Base-by-base conservation (phyloP, 2,329 filamentous ascomycete genomes). In the Fusarium agapanthi region DNA sequence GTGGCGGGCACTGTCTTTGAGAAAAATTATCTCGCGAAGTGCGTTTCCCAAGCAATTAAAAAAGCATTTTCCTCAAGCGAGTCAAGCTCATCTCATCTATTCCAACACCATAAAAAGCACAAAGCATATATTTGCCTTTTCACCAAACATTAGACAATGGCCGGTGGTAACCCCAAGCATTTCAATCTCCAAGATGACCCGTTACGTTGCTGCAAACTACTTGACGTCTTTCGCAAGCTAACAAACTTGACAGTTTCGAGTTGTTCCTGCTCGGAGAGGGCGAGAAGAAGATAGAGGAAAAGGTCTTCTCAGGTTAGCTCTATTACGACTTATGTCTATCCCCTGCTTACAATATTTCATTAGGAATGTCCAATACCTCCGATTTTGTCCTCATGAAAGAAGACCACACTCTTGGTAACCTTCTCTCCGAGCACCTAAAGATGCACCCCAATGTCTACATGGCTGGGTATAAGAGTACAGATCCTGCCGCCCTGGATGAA, bases 381-480 rank as follows among this genome's bases (percentile, higher is more conserved):
- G 93, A 98, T 83, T 99, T 99, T 85, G 91, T 94, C 66, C 91
- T 99, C 84, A 94, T 94, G 84, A 98, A 98, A 83, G 96, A 99
- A 82, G 96, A 99, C 78, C 95, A 98, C 84, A 98, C 95, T 3
- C 89, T 99, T 32, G 96, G 92, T 77, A 98, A 99, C 82, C 88
- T 99, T 62, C 88, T 99, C 63, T 89, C 92, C 53, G 91, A 94
- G 78, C 93, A 95, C 78, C 92, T 99, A 64, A 91, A 96, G 84
- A 91, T 93, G 81, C 92, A 94, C 78, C 89, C 90, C 24, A 92
- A 97, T 80, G 93, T 99, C 76, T 86, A 92, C 77, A 97, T 98
- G 87, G 91, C 95, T 67, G 96, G 93, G 18, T 99, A 99, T 87
- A 97, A 97, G 83, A 90, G 93, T 92, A 82, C 71, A 89, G 35